Evolutionary conservation across 2,329 filamentous ascomycete genomes (phyloP), one percentile per base, ranked within the genome.

Genomic region (Metarhizium anisopliae): DNA sequence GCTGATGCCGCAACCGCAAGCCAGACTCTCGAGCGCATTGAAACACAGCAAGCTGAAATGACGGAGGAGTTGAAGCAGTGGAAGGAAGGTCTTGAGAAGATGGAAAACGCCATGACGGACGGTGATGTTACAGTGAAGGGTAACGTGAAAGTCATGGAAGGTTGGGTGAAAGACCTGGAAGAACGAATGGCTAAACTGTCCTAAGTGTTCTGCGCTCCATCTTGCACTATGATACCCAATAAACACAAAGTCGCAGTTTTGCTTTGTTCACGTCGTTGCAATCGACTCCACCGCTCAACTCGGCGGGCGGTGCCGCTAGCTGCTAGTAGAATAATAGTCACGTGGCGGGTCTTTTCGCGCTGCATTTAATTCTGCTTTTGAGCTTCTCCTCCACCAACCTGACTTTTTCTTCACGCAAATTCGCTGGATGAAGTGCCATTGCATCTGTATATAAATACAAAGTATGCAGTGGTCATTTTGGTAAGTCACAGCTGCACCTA

Each of bases 111-210:
- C 30, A 84, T 97, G 65, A 77, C 77, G 59, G 81, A 87, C 58
- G 85, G 87, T 4, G 86, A 89, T 66, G 75, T 76, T 32, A 80
- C 84, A 4, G 87, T 95, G 75, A 82, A 82, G 61, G 82, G 79
- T 52, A 99, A 99, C 70, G 85, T 92, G 70, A 85, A 87, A 63
- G 80, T 88, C n/a, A 86, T 97, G 59, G 88, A 93, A 62, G 84
- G 83, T 45, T 96, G 92, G 90, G 89, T 97, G 4, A 89, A 88
- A 70, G 89, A 87, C 56, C 72, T 99, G 55, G 93, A 97, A 73
- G 81, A 77, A 64, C 87, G 89, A 70, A 79, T 96, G 69, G 79
- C 79, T 58, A 79, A 79, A 62, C 69, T 87, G 67, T 75, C 75
- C 57, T 70, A 66, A 61, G 50, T 59, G 63, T 18, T 47, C 6